A percentile compares a stretch with the other conserved stretches of the same genome.
phyloP scores from a whole-genome alignment of 2,329 filamentous ascomycete species.

The Cordyceps fumosorosea region DNA sequence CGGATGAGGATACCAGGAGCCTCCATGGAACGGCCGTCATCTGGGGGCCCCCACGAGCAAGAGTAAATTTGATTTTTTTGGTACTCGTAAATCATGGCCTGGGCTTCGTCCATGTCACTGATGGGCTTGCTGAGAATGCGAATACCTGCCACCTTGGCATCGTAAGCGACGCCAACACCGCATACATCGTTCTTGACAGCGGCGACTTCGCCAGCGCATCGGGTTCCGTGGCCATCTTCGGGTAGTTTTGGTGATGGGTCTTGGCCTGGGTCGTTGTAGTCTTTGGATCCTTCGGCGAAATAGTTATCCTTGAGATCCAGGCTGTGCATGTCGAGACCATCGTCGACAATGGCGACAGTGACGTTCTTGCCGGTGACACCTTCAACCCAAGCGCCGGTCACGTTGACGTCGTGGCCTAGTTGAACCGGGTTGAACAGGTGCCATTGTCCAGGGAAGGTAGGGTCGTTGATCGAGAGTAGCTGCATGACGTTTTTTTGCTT shows the following conservation, averaged over 20 bases:
- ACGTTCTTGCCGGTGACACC: conserved; percentile 85
- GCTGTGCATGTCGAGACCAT: conserved; percentile 94
- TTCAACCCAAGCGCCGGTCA: conserved; percentile 87
- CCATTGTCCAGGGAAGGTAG: conserved; percentile 93
- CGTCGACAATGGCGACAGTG: conserved; percentile 91
- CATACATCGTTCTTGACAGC: conserved; percentile 91
- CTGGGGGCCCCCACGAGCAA: conserved; percentile 95
- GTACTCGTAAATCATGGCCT: conserved; percentile 86
- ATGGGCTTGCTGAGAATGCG: conserved; percentile 90
- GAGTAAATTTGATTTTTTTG: conserved; percentile 96
- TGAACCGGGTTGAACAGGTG: conserved; percentile 82
- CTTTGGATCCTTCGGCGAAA: conserved; percentile 85
- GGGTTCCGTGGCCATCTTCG: conserved; percentile 86
- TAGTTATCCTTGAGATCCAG: conserved; percentile 90
- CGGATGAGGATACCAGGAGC: conserved; percentile 83
- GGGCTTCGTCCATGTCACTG: conserved; percentile 84
- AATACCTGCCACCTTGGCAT: conserved; percentile 82
- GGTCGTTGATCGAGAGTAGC: conserved; percentile 71
- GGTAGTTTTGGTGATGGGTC: conserved; percentile 75
- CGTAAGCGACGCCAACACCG: conserved; percentile 91
- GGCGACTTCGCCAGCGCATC: conserved; percentile 89
- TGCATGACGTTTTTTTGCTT: conserved; percentile 55
- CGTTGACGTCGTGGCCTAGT: conserved; percentile 85
- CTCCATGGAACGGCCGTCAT: conserved; percentile 92
- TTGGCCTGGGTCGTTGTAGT: conserved; percentile 81